Evolutionary conservation across 1,284 basidiomycete genomes (phyloP).

Genomic region (Ceratobasidium sp.): DNA sequence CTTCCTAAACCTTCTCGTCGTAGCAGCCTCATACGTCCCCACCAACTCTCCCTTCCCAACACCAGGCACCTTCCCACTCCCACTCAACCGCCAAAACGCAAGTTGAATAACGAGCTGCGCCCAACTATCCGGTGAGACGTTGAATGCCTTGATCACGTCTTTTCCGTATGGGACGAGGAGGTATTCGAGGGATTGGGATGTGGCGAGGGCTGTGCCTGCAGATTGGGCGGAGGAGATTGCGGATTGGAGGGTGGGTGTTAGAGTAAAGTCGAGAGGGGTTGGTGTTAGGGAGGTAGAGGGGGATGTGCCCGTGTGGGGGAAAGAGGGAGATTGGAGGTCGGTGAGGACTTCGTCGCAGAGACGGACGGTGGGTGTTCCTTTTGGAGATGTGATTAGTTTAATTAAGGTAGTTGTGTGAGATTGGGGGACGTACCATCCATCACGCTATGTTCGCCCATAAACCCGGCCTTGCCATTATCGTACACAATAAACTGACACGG

Average conservation of each 20-base stretch:
- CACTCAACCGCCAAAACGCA: slow-evolving; percentile 75
- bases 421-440: slow-evolving; percentile 70
- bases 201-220: slow-evolving; percentile 70
- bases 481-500: slow-evolving; percentile 84
- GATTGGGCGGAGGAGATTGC: slow-evolving; percentile 68
- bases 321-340: slow-evolving; percentile 63
- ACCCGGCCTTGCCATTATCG: slow-evolving; percentile 80
- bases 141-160: slow-evolving; percentile 84
- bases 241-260: slow-evolving; percentile 60
- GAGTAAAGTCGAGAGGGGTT: slow-evolving; percentile 69
- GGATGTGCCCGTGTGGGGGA: slow-evolving; percentile 62
- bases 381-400: neutral
- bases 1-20: slow-evolving; percentile 83
- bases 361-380: slow-evolving; percentile 68
- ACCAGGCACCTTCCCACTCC: slow-evolving; percentile 49
- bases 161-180: slow-evolving; percentile 84
- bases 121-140: slow-evolving; percentile 91
- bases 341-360: slow-evolving; percentile 79
- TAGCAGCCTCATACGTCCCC: slow-evolving; percentile 89
- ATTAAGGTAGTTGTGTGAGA: neutral
- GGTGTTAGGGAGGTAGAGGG: slow-evolving; percentile 47
- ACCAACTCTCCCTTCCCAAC: slow-evolving; percentile 55
- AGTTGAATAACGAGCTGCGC: slow-evolving; percentile 89
- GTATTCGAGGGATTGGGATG: slow-evolving; percentile 73
- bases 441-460: slow-evolving; percentile 91